Evolutionary conservation across 176 grass and related monocot species (phyloP), one percentile per base, ranked within the genome.

Genomic region (Pharus latifolius): DNA sequence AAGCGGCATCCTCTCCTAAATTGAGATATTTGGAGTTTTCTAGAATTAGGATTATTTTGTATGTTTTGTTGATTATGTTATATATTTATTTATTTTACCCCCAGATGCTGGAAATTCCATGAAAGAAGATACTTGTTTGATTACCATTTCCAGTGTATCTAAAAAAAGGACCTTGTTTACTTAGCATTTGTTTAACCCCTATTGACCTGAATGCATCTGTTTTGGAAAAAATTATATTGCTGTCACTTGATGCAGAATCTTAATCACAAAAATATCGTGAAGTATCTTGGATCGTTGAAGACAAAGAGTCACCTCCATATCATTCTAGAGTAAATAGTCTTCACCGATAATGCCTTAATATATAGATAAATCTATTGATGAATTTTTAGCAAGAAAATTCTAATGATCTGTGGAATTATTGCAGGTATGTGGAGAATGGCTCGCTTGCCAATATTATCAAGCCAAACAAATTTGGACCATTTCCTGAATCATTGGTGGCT

Each of bases 261-360:
- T 58, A 99, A 99, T 82, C 95, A 99, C 78, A 99, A 99, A 83
- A 99, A 99, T 50, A 99, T 99, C 63, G 95, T 99, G 60, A 99
- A 91, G 67, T 99, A 99, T 72, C 84, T 94, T 30, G 95, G 90
- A 50, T 99, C 95, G 61, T 62, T 94, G 72, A 99, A 86, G 90
- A 99, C 90, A 73, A 99, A 57, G 82, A 87, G 87, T 49, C 90
- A 99, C 34, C 87, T 99, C 54, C 95, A 99, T 75, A 99, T 99
- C 56, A 99, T 99, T 91, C 84, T 99, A 30, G 95, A 99, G 95
- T 99, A 90, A 79, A 65, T 35, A 59, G 28, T 69, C 10, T 12
- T 84, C 5, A 15, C 47, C 20, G 10, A n/a, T 32, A 33, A 34
- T 65, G 12, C 65, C 19, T 70, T 80, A 48, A 32, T 61, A 55